Conservation (phyloP, 2,329 filamentous ascomycete species). For the Verticillium alfalfae region DNA sequence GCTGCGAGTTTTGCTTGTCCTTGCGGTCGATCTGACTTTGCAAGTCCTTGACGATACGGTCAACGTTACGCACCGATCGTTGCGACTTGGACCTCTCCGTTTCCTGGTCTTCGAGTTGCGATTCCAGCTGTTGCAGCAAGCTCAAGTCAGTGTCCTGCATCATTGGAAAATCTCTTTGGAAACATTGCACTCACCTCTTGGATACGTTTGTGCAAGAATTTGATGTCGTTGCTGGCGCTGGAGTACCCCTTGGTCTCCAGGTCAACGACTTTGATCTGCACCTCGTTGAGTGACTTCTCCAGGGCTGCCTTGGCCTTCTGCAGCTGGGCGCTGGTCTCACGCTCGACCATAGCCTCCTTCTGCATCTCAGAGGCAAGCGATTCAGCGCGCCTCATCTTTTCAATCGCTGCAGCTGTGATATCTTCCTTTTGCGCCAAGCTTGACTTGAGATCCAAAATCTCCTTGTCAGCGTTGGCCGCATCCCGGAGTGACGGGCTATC, state of each 20-base stretch:
- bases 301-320: constrained; percentile 86
- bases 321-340: constrained; percentile 73
- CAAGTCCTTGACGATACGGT: constrained; percentile 89
- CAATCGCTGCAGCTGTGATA: constrained; percentile 82
- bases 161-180: not conserved
- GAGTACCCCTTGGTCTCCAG: constrained; percentile 97
- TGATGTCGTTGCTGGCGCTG: constrained; percentile 87
- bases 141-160: constrained; percentile 13
- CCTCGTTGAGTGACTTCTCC: constrained; percentile 86
- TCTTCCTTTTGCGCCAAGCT: constrained; percentile 90
- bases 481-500: constrained; percentile 85
- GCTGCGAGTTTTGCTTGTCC: constrained; percentile 77
- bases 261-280: constrained; percentile 85
- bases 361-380: constrained; percentile 83
- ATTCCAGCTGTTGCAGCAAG: constrained; percentile 63
- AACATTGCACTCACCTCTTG: constrained; percentile 68
- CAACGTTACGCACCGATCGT: constrained; percentile 84
- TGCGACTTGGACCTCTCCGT: constrained; percentile 73
- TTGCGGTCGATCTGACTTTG: constrained; percentile 88
- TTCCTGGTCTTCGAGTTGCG: constrained; percentile 78
- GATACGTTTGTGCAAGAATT: constrained; percentile 89
- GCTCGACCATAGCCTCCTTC: constrained; percentile 82
- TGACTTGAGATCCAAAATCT: constrained; percentile 84
- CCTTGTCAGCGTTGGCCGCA: constrained; percentile 81
- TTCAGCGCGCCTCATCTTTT: constrained; percentile 95